Evolutionary conservation across 129 eudicot genomes (phyloP), one percentile per base, ranked within the genome.

Genomic region (Solidago caesia): DNA sequence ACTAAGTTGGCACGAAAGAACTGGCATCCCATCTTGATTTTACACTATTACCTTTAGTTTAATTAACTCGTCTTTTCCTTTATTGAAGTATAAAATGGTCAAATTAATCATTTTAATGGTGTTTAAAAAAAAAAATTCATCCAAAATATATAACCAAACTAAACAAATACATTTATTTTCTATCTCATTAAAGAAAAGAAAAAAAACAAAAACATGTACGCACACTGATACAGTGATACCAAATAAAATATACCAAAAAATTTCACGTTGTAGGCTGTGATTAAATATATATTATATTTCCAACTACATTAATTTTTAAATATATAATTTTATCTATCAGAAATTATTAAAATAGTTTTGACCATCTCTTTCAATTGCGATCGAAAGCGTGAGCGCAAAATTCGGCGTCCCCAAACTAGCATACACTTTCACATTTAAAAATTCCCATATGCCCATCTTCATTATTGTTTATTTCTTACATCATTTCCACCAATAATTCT

Each of bases 301-400:
- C 78, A 74, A 39, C 70, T 62, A 61, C 9, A 52, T 14, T 52
- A 9, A 62, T 48, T 8, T 6, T 58, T 51, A 49, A 52, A 64
- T 46, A 44, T 14, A 53, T 14, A 57, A 66, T 53, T 8, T 64
- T 64, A 64, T 74, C 65, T 11, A 15, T 14, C 5, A 13, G 41
- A 68, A 33, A 56, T 5, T 52, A 44, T 64, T 76, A 77, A 68
- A 68, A 68, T 68, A 77, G 15, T 67, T 64, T 83, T 83, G 86
- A 84, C 87, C 84, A 76, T 76, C 84, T 41, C 77, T 84, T 80
- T 84, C 82, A 45, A 62, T 80, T 53, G 64, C 79, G 43, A 73
- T 79, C 79, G 68, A 79, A 81, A 77, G 79, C 85, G 74, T 76
- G 85, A 81, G 63, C 83, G 77, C 64, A 76, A 82, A 82, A 71